These are phyloP conservation scores for Saccharomycopsis vini DNA, from an alignment of 805 yeast species.

Conservation along the genomic window DNA sequence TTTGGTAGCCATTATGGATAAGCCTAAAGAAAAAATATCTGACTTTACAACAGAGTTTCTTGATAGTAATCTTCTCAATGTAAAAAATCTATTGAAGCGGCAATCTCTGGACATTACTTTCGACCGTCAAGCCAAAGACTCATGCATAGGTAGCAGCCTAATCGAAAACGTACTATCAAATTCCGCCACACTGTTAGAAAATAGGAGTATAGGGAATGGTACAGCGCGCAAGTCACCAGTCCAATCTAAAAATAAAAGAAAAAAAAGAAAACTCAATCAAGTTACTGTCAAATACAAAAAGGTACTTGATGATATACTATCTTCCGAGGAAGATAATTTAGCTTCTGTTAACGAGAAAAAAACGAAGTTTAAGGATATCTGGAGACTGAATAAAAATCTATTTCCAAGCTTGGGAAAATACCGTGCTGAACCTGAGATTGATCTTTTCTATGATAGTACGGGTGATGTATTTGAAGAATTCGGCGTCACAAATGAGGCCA, in stretches of 20 bases:
- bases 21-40: background rate
- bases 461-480: slow-evolving; percentile 1
- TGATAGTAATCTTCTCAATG: background rate
- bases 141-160: too few relatives aligned
- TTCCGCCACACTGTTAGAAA: background rate
- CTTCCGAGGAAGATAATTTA: background rate
- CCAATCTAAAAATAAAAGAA: background rate
- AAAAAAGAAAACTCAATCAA: background rate
- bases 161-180: too few relatives aligned
- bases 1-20: background rate
- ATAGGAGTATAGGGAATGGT: background rate
- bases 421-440: background rate
- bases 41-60: background rate
- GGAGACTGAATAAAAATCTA: background rate
- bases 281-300: background rate
- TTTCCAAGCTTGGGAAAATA: background rate
- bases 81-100: background rate
- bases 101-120: background rate
- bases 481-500: too few relatives aligned
- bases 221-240: background rate
- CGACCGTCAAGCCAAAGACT: too few relatives aligned
- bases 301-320: background rate
- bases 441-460: background rate
- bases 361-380: background rate
- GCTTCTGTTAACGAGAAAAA: background rate